phyloP scores from a whole-genome alignment of 768 basidiomycete species.

The Clavulina sp. region DNA sequence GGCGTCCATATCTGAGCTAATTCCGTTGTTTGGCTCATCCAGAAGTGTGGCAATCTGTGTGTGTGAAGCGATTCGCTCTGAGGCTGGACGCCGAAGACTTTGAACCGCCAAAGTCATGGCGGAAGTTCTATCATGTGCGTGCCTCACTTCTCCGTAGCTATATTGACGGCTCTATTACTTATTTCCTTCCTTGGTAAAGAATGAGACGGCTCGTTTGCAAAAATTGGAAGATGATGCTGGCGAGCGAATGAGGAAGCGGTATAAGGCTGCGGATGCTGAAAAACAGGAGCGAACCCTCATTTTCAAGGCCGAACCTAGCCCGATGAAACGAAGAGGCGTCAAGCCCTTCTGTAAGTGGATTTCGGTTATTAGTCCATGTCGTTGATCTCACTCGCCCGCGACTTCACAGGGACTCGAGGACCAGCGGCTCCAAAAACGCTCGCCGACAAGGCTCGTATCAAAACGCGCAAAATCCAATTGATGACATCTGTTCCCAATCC shows the following conservation, averaged over 20 bases:
- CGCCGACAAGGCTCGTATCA: background rate
- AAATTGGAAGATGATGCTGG: constrained; percentile 1
- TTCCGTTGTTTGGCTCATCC: background rate
- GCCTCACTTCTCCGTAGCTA: background rate
- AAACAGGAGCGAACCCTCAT: background rate
- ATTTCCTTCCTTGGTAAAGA: background rate
- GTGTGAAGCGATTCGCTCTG: background rate
- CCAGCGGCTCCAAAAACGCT: constrained; percentile 1
- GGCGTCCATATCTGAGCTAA: background rate
- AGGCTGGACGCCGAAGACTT: background rate
- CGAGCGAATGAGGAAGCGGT: background rate
- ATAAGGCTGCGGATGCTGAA: background rate
- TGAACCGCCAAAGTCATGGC: constrained; percentile 1
- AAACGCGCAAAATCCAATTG: background rate
- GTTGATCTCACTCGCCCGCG: no score
- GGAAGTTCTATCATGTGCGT: background rate
- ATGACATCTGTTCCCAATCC: background rate
- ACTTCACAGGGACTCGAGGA: no score
- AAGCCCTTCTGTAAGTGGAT: no score
- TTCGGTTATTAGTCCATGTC: no score
- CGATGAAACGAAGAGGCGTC: background rate
- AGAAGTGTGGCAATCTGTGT: constrained; percentile 3
- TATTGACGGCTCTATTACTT: background rate
- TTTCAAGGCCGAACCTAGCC: background rate
- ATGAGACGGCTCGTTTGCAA: background rate